phyloP scores from a whole-genome alignment of 306 rosid species.

The Cicer arietinum region DNA sequence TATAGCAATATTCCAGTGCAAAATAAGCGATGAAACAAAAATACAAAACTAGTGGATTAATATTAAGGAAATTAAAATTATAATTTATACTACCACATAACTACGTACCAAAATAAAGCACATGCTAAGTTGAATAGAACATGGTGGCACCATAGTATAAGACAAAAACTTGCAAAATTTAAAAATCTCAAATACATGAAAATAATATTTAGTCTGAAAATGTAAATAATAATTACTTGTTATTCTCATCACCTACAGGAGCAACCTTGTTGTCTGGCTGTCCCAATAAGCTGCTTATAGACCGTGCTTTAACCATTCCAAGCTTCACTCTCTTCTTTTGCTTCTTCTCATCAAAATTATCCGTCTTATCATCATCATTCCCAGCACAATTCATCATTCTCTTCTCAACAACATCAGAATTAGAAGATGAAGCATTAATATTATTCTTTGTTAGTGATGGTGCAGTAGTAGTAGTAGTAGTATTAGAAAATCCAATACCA shows the following conservation, averaged over 20 bases:
- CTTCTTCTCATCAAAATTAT: slow-evolving; percentile 35
- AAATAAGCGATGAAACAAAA: too few species aligned
- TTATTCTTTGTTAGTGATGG: slow-evolving; percentile 21
- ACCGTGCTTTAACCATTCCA: slow-evolving; percentile 85
- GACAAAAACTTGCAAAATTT: slow-evolving; percentile 28
- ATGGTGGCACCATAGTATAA: slow-evolving; percentile 40
- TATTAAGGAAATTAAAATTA: neutral
- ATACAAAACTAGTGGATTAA: too few species aligned
- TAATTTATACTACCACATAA: neutral
- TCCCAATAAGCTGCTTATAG: slow-evolving; percentile 89
- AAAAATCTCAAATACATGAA: slow-evolving; percentile 38
- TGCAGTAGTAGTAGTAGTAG: neutral
- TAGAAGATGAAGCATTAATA: slow-evolving; percentile 19
- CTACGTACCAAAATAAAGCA: slow-evolving; percentile 18
- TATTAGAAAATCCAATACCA: neutral
- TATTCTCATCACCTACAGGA: slow-evolving; percentile 27
- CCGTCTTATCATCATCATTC: slow-evolving; percentile 10
- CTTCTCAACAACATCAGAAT: slow-evolving; percentile 32
- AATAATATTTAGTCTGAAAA: too few species aligned
- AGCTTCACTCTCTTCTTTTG: slow-evolving; percentile 62
- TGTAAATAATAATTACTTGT: slow-evolving; percentile 24
- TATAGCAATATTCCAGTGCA: neutral
- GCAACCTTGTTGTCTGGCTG: slow-evolving; percentile 49
- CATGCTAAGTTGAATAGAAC: slow-evolving; percentile 15
- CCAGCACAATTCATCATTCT: neutral